Conservation (phyloP, 352 stramenopile species). For the Phytophthora ramorum region DNA sequence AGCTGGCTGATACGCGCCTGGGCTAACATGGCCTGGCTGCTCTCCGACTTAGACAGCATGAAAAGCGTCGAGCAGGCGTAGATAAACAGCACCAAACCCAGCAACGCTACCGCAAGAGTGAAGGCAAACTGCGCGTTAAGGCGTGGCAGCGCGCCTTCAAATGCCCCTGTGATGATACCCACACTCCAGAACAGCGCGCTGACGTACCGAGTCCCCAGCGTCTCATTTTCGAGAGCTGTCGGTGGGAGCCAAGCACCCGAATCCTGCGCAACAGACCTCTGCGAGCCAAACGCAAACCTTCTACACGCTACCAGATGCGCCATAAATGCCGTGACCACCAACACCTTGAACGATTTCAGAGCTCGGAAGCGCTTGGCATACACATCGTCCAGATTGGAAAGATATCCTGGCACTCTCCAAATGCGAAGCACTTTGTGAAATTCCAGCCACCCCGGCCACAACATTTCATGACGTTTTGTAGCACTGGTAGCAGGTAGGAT, state of each 20-base stretch:
- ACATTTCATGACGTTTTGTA: not conserved
- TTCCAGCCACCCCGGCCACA: constrained; percentile 47
- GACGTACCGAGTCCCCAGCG: constrained; percentile 38
- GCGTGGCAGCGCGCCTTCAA: constrained; percentile 56
- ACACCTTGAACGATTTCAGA: constrained; percentile 62
- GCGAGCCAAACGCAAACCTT: constrained; percentile 43
- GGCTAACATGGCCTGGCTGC: constrained; percentile 41
- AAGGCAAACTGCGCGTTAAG: constrained; percentile 53
- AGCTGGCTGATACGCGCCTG: constrained; percentile 74
- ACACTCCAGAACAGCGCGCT: constrained; percentile 62
- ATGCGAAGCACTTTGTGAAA: constrained; percentile 61
- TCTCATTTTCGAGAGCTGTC: constrained; percentile 6
- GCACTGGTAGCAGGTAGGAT: constrained; percentile 5
- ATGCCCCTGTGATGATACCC: constrained; percentile 60
- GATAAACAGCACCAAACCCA: constrained; percentile 65
- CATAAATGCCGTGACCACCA: constrained; percentile 43
- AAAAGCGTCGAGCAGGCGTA: constrained; percentile 73
- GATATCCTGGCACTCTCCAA: constrained; percentile 52
- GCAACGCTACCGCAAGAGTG: constrained; percentile 53
- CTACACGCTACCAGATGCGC: constrained; percentile 60
- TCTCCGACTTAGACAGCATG: constrained; percentile 77
- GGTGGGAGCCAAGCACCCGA: constrained; percentile 36
- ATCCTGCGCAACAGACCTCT: not conserved
- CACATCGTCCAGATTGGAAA: constrained; percentile 59
- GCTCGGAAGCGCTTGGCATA: constrained; percentile 61